Evolutionary conservation across 164 flowering plant genomes (phyloP), one percentile per base, ranked within the genome.

Genomic region (Sextonia rubra): DNA sequence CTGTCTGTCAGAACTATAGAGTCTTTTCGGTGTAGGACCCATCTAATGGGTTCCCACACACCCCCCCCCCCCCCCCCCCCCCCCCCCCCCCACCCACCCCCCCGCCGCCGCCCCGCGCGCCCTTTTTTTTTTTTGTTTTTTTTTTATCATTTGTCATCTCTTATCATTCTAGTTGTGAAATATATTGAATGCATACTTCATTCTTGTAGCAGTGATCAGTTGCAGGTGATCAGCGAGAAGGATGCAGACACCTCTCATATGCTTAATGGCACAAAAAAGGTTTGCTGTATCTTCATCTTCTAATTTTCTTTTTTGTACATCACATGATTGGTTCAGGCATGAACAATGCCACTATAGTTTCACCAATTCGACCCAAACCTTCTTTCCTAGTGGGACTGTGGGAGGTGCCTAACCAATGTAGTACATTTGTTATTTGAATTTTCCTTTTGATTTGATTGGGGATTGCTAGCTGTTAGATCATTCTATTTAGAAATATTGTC

Each of bases 201-300:
- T n/a, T 66, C 80, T 52, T 80, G 15, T 64, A 85, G 92, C 76
- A 61, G 30, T 62, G 64, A 24, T 61, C 75, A 76, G 65, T 64
- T 73, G 68, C 78, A 80, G 69, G 83, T 82, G 77, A 81, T 77
- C 69, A 71, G 70, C 29, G 27, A 66, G 64, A 47, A 63, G 26
- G 56, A 27, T 72, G 75, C 44, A 26, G 86, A 82, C 79, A 60
- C 55, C 11, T 68, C 80, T 49, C 32, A 70, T 63, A 69, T 62
- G 32, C 73, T 83, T 70, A 71, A 44, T 75, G 82, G 49, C 71
- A 71, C 62, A 24, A 81, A 75, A 79, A 86, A 88, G 94, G 94
- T 90, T 14, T 74, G 69, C 12, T 11, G 9, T 27, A 26, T 29
- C 25, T 26, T 32, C 47, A 1, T 48, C 58, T 52, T 12, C n/a